Evolutionary conservation across 352 stramenopile genomes (phyloP), one percentile per base, ranked within the genome.

Genomic region (Phytophthora litchii): DNA sequence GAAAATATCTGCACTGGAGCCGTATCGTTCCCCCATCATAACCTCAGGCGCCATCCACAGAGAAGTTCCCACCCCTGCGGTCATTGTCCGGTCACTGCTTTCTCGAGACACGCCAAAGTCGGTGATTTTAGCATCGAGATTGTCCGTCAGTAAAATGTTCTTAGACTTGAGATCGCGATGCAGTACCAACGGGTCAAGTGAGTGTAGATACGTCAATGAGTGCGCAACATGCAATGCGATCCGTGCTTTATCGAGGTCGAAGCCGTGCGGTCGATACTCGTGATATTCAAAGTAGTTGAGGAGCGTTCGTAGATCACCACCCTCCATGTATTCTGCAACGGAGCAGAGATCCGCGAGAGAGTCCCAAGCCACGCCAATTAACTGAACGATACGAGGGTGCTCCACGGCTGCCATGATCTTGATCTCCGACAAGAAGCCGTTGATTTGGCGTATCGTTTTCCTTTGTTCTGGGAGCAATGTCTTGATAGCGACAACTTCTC

Each of bases 151-250:
- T n/a, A 86, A 23, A n/a, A 86, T 75, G 56, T 83, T 86, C 48
- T 74, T 78, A 14, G 75, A 85, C 41, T 85, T 85, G 35, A 85
- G 57, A n/a, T 85, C 72, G 14, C 70, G 72, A 14, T 83, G 73
- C n/a, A 86, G 32, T 19, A 79, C 60, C 14, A 51, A 17, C 8
- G 72, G 70, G 4, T 70, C 55, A 1, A 85, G 70, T 1, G 69
- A 78, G 53, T 86, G 76, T 0, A 86, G 53, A 55, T 86, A 83
- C 12, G 57, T 67, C 1, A 86, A 46, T 10, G 62, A 70, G 17
- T 78, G 63, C 0, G 63, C 55, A 19, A 85, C 53, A 17, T 74
- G 49, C 6, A 72, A 17, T 2, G 69, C 64, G 31, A 80, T 72
- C 2, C 56, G 40, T 3, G 57, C 8, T 42, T 85, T 85, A 11